Evolutionary conservation across 2,329 filamentous ascomycete genomes (phyloP).

Genomic region (Biscogniauxia sp.): DNA sequence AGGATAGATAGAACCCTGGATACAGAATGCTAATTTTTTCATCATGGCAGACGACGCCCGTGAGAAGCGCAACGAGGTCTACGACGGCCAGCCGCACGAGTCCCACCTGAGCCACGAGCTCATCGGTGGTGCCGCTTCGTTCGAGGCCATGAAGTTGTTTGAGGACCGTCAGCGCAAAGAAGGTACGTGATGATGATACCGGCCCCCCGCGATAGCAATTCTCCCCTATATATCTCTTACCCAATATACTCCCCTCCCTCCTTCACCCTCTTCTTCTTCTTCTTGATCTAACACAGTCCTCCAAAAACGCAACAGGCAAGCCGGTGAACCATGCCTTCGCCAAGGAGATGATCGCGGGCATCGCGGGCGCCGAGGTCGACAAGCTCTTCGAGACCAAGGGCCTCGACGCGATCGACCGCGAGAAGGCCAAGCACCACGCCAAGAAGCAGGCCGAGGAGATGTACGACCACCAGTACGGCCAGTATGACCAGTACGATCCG

Average conservation of each 20-base stretch:
- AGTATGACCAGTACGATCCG: conserved; percentile 55
- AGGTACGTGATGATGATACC: conserved; percentile 45
- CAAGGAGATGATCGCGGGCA: conserved; percentile 71
- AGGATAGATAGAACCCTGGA: too few relatives aligned
- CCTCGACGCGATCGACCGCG: conserved; percentile 55
- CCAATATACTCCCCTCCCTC: too few relatives aligned
- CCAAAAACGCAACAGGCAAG: conserved; percentile 52
- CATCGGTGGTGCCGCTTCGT: conserved; percentile 72
- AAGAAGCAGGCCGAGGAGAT: conserved; percentile 56
- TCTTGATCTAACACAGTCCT: too few relatives aligned
- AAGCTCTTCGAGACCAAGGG: conserved; percentile 71
- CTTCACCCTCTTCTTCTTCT: too few relatives aligned
- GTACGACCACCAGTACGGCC: conserved; percentile 62
- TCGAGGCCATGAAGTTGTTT: conserved; percentile 76
- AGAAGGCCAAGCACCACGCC: conserved; percentile 58
- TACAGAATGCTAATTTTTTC: not conserved
- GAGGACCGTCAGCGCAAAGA: conserved; percentile 71
- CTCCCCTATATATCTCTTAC: too few relatives aligned
- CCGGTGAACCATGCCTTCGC: conserved; percentile 69
- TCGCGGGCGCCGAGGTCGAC: conserved; percentile 74
- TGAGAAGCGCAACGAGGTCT: conserved; percentile 43
- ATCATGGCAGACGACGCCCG: conserved; percentile 39
- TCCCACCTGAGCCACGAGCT: conserved; percentile 69
- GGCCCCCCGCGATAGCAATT: not conserved
- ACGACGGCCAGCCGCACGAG: conserved; percentile 49